A percentile compares a stretch with the other conserved stretches of the same genome.
Conservation (phyloP, 1,284 basidiomycete genomes). For the Ustilago loliicola region DNA sequence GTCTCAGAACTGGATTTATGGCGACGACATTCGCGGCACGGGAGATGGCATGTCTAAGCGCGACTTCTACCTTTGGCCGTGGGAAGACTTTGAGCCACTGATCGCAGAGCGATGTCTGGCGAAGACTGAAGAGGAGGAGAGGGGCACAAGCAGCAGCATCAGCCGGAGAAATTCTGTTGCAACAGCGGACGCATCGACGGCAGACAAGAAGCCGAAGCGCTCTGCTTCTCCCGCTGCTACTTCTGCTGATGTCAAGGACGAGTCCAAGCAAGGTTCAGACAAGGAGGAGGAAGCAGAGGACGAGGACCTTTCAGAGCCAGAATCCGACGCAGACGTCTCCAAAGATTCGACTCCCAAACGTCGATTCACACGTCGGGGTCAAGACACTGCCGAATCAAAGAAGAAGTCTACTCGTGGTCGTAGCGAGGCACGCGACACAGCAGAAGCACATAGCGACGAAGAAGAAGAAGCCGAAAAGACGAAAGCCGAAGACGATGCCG, state of each 20-base stretch:
- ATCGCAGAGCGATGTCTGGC: constrained; percentile 44
- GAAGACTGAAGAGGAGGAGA: constrained; percentile 27
- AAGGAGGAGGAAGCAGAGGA: constrained; percentile 23
- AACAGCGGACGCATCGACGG: neutral
- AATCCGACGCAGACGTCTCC: constrained; percentile 36
- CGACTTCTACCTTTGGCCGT: constrained; percentile 54
- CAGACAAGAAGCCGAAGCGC: constrained; percentile 22
- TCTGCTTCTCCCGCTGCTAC: constrained; percentile 20
- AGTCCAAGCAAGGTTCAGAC: constrained; percentile 15
- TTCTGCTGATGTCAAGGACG: neutral
- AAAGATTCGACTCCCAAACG: constrained; percentile 33
- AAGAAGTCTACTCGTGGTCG: constrained; percentile 22
- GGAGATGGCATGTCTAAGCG: constrained; percentile 50
- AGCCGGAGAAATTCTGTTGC: constrained; percentile 1
- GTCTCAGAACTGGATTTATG: constrained; percentile 48
- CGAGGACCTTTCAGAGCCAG: constrained; percentile 48
- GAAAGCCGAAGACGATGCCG: constrained; percentile 25
- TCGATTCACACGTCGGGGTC: constrained; percentile 31
- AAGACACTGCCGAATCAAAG: constrained; percentile 17
- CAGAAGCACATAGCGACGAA: constrained; percentile 31
- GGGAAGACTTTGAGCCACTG: constrained; percentile 47
- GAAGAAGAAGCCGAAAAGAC: constrained; percentile 16
- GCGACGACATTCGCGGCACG: constrained; percentile 40
- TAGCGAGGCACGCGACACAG: constrained; percentile 32
- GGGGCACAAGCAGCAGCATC: neutral